phyloP scores from a whole-genome alignment of 768 basidiomycete genomes.

The Inosperma sp. region DNA sequence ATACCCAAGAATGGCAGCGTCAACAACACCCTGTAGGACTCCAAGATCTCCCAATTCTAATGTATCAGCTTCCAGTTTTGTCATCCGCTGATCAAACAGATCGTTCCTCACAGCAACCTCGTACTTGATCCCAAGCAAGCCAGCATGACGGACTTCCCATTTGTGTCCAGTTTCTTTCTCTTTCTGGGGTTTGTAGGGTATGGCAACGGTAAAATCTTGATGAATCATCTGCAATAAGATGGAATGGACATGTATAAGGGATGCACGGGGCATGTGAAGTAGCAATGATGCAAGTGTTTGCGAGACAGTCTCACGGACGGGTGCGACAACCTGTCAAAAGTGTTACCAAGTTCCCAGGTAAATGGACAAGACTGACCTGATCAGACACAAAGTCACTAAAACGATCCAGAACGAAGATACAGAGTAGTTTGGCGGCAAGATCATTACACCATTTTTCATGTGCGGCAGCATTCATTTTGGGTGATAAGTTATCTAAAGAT shows the following conservation, averaged over 20 bases:
- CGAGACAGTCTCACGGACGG: constrained; percentile 93
- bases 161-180: constrained; percentile 56
- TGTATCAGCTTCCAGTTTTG: constrained; percentile 35
- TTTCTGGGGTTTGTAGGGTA: constrained; percentile 25
- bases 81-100: constrained; percentile 49
- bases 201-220: constrained; percentile 64
- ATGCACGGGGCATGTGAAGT: constrained; percentile 80
- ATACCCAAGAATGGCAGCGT: constrained; percentile 88
- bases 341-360: neutral
- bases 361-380: constrained; percentile 41
- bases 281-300: constrained; percentile 90
- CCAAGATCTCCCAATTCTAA: constrained; percentile 42
- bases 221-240: constrained; percentile 91
- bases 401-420: constrained; percentile 91
- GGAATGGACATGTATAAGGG: constrained; percentile 73
- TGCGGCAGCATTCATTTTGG: constrained; percentile 54
- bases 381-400: constrained; percentile 98
- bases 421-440: constrained; percentile 78
- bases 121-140: constrained; percentile 94
- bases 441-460: constrained; percentile 91
- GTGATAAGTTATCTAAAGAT: constrained; percentile 44
- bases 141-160: constrained; percentile 99
- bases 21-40: constrained; percentile 77
- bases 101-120: constrained; percentile 93
- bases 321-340: constrained; percentile 69